Evolutionary conservation across 768 basidiomycete genomes (phyloP).

Genomic region (Paxillus rubicundulus): DNA sequence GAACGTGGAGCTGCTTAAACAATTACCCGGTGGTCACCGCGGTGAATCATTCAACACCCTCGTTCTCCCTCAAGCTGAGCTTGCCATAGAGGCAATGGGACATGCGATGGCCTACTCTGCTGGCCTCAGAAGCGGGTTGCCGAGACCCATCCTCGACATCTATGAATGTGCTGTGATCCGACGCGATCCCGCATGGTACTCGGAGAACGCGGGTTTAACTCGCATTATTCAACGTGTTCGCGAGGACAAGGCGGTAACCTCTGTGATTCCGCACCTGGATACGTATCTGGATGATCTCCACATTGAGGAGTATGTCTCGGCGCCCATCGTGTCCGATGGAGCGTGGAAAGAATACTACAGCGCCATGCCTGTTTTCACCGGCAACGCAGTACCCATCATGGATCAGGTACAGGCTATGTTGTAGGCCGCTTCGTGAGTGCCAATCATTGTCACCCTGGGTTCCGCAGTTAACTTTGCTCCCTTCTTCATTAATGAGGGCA

Average conservation of each 20-base stretch:
- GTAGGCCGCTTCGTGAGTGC: slow-evolving; percentile 26
- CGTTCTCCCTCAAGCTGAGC: slow-evolving; percentile 54
- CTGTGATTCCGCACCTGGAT: slow-evolving; percentile 43
- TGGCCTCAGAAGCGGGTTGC: slow-evolving; percentile 42
- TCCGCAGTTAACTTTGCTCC: slow-evolving; percentile 3
- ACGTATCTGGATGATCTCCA: slow-evolving; percentile 41
- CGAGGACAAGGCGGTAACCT: slow-evolving; percentile 45
- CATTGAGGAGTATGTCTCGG: slow-evolving; percentile 49
- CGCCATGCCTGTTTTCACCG: slow-evolving; percentile 41
- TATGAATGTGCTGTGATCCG: slow-evolving; percentile 54
- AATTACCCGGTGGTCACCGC: slow-evolving; percentile 29
- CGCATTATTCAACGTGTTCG: slow-evolving; percentile 47
- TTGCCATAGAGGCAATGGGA: slow-evolving; percentile 58
- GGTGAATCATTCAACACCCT: slow-evolving; percentile 46
- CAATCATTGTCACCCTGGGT: neutral
- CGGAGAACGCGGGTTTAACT: slow-evolving; percentile 48
- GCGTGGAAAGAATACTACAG: slow-evolving; percentile 48
- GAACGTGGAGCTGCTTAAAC: slow-evolving; percentile 38
- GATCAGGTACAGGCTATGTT: slow-evolving; percentile 44
- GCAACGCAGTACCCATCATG: slow-evolving; percentile 38
- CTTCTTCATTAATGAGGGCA: slow-evolving; percentile 5
- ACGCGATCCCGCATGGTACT: slow-evolving; percentile 59
- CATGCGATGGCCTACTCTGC: slow-evolving; percentile 61
- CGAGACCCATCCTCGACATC: slow-evolving; percentile 50
- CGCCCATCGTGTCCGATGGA: slow-evolving; percentile 51